Evolutionary conservation across 495 filamentous ascomycete genomes (phyloP).

Genomic region (Penicillium herquei): DNA sequence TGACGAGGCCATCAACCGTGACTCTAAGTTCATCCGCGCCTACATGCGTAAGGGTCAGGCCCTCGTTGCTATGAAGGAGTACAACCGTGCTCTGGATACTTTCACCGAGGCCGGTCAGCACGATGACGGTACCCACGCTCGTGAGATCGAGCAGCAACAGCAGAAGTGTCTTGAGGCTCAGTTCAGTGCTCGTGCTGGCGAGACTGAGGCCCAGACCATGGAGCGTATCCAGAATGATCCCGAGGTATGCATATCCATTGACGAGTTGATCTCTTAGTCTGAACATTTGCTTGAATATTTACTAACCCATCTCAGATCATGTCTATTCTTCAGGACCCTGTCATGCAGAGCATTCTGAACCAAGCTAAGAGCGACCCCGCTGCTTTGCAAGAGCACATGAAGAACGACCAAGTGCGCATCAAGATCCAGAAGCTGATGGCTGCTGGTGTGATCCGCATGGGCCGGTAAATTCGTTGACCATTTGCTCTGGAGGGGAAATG

Average conservation of each 20-base stretch:
- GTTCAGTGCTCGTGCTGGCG: slow-evolving; percentile 83
- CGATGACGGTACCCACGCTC: slow-evolving; percentile 74
- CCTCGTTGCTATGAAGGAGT: slow-evolving; percentile 94
- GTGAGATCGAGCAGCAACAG: slow-evolving; percentile 91
- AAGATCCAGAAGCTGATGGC: slow-evolving; percentile 93
- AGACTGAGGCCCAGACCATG: slow-evolving; percentile 95
- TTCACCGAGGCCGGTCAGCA: slow-evolving; percentile 77
- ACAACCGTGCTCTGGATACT: slow-evolving; percentile 86
- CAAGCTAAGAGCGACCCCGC: slow-evolving; percentile 92
- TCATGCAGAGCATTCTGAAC: slow-evolving; percentile 97
- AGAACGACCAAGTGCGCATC: slow-evolving; percentile 74
- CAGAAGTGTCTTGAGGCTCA: slow-evolving; percentile 93
- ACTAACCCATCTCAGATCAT: slow-evolving; percentile 65
- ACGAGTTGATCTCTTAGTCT: background rate
- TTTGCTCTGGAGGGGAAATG: slow-evolving; percentile 7
- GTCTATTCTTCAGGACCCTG: slow-evolving; percentile 86
- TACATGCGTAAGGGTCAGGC: slow-evolving; percentile 95
- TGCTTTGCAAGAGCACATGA: slow-evolving; percentile 94
- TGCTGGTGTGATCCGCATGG: slow-evolving; percentile 86
- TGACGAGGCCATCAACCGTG: slow-evolving; percentile 83
- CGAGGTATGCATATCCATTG: slow-evolving; percentile 55
- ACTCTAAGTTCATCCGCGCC: slow-evolving; percentile 90
- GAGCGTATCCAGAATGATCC: slow-evolving; percentile 90
- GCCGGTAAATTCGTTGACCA: slow-evolving; percentile 43
- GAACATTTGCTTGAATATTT: background rate